phyloP scores from a whole-genome alignment of 2,329 filamentous ascomycete genomes.

The Xylaria digitata region DNA sequence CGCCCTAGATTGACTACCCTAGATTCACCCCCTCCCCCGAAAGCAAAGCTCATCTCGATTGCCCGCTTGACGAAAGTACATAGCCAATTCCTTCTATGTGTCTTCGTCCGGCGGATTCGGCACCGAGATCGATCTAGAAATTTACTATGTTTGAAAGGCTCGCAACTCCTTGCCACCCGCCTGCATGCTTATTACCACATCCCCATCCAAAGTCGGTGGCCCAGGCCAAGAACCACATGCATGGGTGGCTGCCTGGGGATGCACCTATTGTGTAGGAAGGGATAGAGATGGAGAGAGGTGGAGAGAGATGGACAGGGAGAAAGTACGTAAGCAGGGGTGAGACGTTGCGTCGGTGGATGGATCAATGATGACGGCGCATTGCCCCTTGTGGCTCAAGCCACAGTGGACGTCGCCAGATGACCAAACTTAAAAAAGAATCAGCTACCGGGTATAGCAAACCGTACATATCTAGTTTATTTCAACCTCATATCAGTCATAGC shows the following conservation, averaged over 20 bases:
- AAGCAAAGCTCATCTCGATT: background rate
- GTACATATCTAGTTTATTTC: conserved; percentile 32
- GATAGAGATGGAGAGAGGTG: background rate
- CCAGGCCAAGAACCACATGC: conserved; percentile 3
- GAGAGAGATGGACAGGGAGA: background rate
- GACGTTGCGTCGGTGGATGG: conserved; percentile 15
- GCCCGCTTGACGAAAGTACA: too few species aligned
- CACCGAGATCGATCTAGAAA: background rate
- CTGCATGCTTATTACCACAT: conserved; percentile 27
- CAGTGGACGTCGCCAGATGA: conserved; percentile 8
- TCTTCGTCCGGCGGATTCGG: conserved; percentile 14
- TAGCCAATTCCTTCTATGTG: background rate
- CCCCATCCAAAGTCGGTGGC: conserved; percentile 11
- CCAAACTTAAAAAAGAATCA: conserved; percentile 17
- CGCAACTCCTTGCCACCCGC: conserved; percentile 20
- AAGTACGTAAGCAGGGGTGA: conserved; percentile 25
- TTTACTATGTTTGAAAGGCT: conserved; percentile 10
- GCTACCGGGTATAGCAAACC: conserved; percentile 20
- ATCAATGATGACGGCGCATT: conserved; percentile 17
- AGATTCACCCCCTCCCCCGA: background rate
- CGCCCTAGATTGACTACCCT: too few species aligned
- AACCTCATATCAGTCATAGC: conserved; percentile 31
- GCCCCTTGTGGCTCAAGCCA: conserved; percentile 19
- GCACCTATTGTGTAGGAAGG: background rate
- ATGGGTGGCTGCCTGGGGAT: background rate